Evolutionary conservation across 805 yeast species (phyloP), one percentile per base, ranked within the genome.

Genomic region (Millerozyma acaciae): DNA sequence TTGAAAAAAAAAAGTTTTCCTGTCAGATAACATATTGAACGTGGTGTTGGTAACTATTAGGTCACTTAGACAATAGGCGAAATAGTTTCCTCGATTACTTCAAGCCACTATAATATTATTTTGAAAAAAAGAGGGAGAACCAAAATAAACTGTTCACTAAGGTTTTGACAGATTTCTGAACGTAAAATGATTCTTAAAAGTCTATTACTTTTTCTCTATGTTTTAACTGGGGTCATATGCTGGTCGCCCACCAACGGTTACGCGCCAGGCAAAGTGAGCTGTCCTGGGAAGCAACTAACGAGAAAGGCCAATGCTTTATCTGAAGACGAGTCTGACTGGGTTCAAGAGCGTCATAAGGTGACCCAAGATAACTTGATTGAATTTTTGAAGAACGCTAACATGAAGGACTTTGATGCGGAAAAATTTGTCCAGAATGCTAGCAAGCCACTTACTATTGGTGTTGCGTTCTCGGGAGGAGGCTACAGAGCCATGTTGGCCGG

Each of bases 401-500:
- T 74, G 55, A 52, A 62, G 10, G 73, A 71, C 46, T 72, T 72
- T 39, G 70, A 74, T 41, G 68, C 73, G 1, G 63, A 59, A 15
- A 51, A 46, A 0, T 77, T 64, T 39, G 45, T 57, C 38, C 26
- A 44, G 10, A 19, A 33, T 15, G 53, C 57, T 29, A 48, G 54
- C 33, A 46, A 50, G 15, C 50, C 65, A 20, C 44, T 62, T 30
- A 48, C 49, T 19, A 55, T 62, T 12, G 69, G 67, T 8, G 15
- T 62, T 13, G 61, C 68, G 2, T 61, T 62, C 26, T 34, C 85
- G 10, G 96, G 96, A 28, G 96, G 96, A 51, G 96, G 96, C 3
- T 87, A 84, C 56, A 72, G 96, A 40, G 94, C 96, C 21, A 84
- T 87, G 89, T 68, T 80, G 70, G 33, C 43, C 38, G 96, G 95